A percentile compares a stretch with the other conserved stretches of the same genome.
phyloP scores from a whole-genome alignment of 139 green algal genomes.

The Ostreobium quekettii region DNA sequence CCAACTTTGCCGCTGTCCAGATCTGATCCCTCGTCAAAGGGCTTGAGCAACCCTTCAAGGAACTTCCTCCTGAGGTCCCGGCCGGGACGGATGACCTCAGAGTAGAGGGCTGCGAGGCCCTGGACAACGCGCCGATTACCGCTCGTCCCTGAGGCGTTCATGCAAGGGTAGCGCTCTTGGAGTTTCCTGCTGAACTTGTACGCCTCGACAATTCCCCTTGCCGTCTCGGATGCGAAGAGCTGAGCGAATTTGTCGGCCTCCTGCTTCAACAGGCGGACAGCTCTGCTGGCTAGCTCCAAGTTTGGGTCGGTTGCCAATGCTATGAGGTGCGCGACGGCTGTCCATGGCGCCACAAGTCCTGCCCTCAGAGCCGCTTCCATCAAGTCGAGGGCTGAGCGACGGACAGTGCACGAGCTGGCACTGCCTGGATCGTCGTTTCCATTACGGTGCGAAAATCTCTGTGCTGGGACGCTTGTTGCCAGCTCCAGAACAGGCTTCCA shows the following conservation, averaged over 20 bases:
- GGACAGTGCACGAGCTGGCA: neutral
- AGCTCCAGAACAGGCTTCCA: neutral
- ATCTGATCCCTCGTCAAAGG: neutral
- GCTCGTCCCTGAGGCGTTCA: neutral
- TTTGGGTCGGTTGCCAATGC: constrained; percentile 1
- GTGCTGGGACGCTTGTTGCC: neutral
- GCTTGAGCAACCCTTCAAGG: neutral
- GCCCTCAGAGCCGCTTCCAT: neutral
- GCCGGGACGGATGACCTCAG: neutral
- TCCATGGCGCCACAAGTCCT: constrained; percentile 12
- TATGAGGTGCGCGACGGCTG: neutral
- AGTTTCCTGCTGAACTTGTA: neutral
- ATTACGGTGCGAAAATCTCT: neutral
- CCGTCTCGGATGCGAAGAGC: neutral
- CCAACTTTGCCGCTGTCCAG: neutral
- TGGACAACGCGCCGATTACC: neutral
- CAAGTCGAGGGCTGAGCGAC: neutral
- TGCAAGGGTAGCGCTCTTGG: neutral
- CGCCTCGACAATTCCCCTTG: neutral
- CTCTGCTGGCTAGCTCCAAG: neutral
- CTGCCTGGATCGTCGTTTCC: neutral
- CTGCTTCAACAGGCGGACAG: neutral
- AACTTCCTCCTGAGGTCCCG: neutral
- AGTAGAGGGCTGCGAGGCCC: neutral
- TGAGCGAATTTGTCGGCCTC: neutral